phyloP scores from a whole-genome alignment of 2,329 filamentous ascomycete genomes.

The Helotiales sp. region DNA sequence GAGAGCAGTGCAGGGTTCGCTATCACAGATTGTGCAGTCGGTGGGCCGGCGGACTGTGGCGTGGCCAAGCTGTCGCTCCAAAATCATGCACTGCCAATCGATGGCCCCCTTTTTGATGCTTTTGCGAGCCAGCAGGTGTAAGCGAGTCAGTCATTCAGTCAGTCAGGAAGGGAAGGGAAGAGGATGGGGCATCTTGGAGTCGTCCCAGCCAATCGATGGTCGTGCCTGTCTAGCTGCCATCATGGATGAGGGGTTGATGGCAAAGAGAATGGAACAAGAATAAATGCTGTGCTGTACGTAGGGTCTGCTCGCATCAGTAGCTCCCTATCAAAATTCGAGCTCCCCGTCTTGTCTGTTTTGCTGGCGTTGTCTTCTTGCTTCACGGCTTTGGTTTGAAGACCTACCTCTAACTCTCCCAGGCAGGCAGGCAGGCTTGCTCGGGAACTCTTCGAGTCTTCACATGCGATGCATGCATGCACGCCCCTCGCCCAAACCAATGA shows the following conservation, averaged over 20 bases:
- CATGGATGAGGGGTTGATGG: too few relatives aligned
- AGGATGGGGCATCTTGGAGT: not conserved
- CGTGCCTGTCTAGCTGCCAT: not conserved
- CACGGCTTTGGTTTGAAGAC: not conserved
- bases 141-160: not conserved
- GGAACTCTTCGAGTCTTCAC: too few relatives aligned
- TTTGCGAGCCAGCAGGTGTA: slow-evolving; percentile 1
- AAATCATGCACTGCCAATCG: slow-evolving; percentile 26
- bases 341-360: not conserved
- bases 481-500: slow-evolving; percentile 1
- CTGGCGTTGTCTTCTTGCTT: not conserved
- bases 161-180: not conserved
- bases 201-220: not conserved
- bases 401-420: not conserved
- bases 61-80: slow-evolving; percentile 6
- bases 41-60: slow-evolving; percentile 6
- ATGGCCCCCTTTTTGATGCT: not conserved
- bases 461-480: too few relatives aligned
- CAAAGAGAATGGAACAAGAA: too few relatives aligned
- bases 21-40: not conserved
- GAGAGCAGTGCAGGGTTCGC: not conserved
- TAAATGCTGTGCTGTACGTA: too few relatives aligned
- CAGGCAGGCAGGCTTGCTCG: too few relatives aligned
- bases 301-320: too few relatives aligned
- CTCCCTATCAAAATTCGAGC: not conserved